phyloP scores from a whole-genome alignment of 1,284 basidiomycete genomes.

The Trichosporon sp. region DNA sequence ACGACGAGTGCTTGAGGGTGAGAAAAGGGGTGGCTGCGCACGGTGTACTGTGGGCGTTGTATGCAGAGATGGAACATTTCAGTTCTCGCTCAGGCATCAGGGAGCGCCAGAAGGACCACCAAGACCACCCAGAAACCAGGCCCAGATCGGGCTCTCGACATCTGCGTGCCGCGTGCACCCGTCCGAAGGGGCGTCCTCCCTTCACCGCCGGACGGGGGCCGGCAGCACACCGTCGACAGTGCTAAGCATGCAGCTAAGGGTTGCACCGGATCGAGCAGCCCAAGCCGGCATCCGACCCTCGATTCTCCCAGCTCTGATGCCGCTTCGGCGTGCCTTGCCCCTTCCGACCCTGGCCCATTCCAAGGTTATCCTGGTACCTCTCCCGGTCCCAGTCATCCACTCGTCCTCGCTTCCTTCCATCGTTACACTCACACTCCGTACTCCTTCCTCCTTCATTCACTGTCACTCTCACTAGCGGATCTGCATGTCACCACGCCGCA shows the following conservation, averaged over 20 bases:
- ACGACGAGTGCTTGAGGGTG: not conserved
- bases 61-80: conserved; percentile 9
- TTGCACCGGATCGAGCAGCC: not conserved
- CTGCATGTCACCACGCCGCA: not conserved
- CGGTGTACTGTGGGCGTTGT: not conserved
- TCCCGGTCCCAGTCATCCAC: not conserved
- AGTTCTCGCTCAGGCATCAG: conserved; percentile 3
- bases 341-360: not conserved
- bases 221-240: not conserved
- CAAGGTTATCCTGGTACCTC: not conserved
- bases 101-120: not conserved
- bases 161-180: not conserved
- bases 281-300: not conserved
- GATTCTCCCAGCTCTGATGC: not conserved
- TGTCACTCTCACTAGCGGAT: not conserved
- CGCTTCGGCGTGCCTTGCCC: not conserved
- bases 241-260: not conserved
- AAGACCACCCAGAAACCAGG: not conserved
- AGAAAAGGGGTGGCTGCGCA: conserved; percentile 14
- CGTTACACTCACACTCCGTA: not conserved
- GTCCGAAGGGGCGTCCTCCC: not conserved
- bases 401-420: not conserved
- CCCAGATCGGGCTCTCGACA: not conserved
- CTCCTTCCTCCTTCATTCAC: not conserved
- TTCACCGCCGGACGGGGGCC: not conserved